Base-by-base conservation (phyloP, 257 asterid species). In the Nicotiana noctiflora region DNA sequence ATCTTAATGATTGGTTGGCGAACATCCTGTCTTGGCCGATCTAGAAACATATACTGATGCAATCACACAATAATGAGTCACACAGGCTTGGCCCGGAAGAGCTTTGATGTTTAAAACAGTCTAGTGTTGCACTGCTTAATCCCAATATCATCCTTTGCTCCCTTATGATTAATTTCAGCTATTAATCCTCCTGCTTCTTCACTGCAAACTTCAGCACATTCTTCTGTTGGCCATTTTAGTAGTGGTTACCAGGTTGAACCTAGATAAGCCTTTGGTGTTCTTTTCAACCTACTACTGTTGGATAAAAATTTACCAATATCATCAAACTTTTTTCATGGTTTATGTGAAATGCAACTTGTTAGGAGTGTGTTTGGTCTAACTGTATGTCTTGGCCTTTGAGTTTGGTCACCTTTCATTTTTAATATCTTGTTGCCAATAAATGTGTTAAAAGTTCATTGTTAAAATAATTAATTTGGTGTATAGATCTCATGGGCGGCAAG, bases 401-500 rank as follows among this genome's bases (percentile, higher is more conserved):
- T 21, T 72, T n/a, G 19, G 61, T 51, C 23, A 74, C 27, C 17
- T 74, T 23, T 49, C 61, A 7, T 74, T 37, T 49, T 49, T 23
- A 49, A 14, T 49, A 46, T 49, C 5, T 74, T 74, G 79, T 51
- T 74, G 61, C 9, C 14, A 4, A 4, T 4, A 49, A 74, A 49
- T 49, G 25, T 74, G 4, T 13, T 72, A 52, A 46, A 49, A 25
- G 51, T 62, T 79, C 27, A 51, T 25, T 17, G 55, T 79, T 79
- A 27, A 62, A 63, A 59, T 34, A 79, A n/a, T 79, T 56, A 29
- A 37, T 79, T 46, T 79, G 49, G 17, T 25, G 23, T 27, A 11
- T 27, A 63, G 82, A 49, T 27, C 31, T 87, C 70, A 95, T 95
- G 99, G 99, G 99, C 46, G 92, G 84, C 79, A 95, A 91, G 88